Evolutionary conservation across 2,329 filamentous ascomycete genomes (phyloP), one percentile per base, ranked within the genome.

Genomic region (Domatiomyces globalis): DNA sequence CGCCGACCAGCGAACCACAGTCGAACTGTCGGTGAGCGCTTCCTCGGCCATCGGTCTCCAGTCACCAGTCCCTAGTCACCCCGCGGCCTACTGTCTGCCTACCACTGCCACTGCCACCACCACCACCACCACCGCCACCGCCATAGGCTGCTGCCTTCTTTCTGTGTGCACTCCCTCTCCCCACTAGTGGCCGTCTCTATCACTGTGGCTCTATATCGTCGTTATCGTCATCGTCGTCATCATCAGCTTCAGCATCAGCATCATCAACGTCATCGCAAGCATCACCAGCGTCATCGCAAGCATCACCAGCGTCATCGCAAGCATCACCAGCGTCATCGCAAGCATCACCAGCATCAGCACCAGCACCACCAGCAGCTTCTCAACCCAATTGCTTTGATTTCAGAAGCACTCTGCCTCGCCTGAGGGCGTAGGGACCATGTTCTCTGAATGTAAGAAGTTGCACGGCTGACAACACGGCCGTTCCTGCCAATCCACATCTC

Each of bases 381-480:
- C 51, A 51, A 20, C 17, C 15, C 17, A 17, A 10, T 10, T 45
- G 43, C n/a, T 5, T 45, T 20, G 19, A 45, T n/a, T 20, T 15
- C 10, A 6, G 10, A 7, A 45, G 22, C 43, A 19, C n/a, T 27
- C 12, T 39, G 50, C 49, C 48, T 48, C 51, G 49, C 51, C 45
- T 56, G 52, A 52, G 50, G 56, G 33, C 33, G 33, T 10, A 39
- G 33, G 51, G 52, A 69, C 65, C 67, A 87, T 88, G 84, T 87
- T 87, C 71, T 94, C 87, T 52, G 87, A 94, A 81, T 94, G 87
- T 94, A 77, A 72, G 86, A 77, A 72, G 86, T 45, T 45, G n/a
- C 17, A 20, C 44, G 15, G 33, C 29, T 33, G 4, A 5, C 29
- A 2, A 9, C 29, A 9, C 29, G 29, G 29, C 29, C 9, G 7